These are phyloP conservation scores for Verbascum thapsus DNA, from an alignment of 257 asterid species.

Conservation along the genomic window DNA sequence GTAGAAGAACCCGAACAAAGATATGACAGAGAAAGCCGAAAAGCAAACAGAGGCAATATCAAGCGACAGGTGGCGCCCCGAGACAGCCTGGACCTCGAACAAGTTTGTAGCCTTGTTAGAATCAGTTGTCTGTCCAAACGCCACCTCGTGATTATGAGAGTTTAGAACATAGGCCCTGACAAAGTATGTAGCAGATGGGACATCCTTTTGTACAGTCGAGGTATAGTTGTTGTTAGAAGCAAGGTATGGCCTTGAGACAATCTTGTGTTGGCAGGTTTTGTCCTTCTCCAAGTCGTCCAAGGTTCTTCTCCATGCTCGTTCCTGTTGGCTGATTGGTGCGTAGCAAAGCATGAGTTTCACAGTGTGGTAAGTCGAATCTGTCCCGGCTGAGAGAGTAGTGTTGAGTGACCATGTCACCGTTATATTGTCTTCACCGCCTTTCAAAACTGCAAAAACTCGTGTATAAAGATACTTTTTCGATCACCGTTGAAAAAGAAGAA, in stretches of 20 bases:
- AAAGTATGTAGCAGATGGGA: conserved; percentile 68
- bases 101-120: conserved; percentile 44
- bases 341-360: conserved; percentile 61
- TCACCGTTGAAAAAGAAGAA: too few species aligned
- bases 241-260: conserved; percentile 44
- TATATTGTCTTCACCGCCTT: conserved; percentile 52
- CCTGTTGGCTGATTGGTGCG: conserved; percentile 73
- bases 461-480: too few species aligned
- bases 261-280: conserved; percentile 68
- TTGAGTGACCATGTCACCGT: conserved; percentile 54
- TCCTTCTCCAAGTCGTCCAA: conserved; percentile 52
- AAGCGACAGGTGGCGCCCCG: conserved; percentile 60
- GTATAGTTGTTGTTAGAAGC: conserved; percentile 41
- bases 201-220: conserved; percentile 45
- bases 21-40: conserved; percentile 63
- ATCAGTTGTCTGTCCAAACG: conserved; percentile 65
- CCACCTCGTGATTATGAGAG: conserved; percentile 43
- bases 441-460: conserved; percentile 42
- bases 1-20: conserved; percentile 66
- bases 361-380: conserved; percentile 49
- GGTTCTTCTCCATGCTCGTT: conserved; percentile 75
- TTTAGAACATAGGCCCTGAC: conserved; percentile 54
- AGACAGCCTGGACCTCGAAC: conserved; percentile 45
- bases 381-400: conserved; percentile 34
- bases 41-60: conserved; percentile 64